Conservation (phyloP, 2,329 filamentous ascomycete species). For the Fusarium pseudograminearum region DNA sequence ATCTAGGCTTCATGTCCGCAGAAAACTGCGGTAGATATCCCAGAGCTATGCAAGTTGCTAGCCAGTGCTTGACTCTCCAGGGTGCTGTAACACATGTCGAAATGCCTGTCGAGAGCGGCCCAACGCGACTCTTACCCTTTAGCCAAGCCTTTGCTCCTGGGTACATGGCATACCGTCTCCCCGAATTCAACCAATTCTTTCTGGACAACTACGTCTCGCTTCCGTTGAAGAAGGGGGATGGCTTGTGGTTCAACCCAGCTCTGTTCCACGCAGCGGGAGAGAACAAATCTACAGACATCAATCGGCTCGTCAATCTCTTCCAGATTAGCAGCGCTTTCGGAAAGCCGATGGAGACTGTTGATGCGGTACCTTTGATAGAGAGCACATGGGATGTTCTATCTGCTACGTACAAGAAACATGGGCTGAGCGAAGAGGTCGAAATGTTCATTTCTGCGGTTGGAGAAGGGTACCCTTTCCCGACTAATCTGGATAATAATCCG, state of each 20-base stretch:
- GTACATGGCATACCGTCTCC: slow-evolving; percentile 67
- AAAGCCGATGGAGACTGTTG: slow-evolving; percentile 72
- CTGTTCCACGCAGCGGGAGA: slow-evolving; percentile 72
- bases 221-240: slow-evolving; percentile 67
- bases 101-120: slow-evolving; percentile 69
- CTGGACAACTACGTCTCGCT: slow-evolving; percentile 63
- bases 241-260: slow-evolving; percentile 73
- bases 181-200: slow-evolving; percentile 67
- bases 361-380: slow-evolving; percentile 62
- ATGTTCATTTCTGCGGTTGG: slow-evolving; percentile 64
- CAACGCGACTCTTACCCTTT: slow-evolving; percentile 71
- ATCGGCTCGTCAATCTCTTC: slow-evolving; percentile 70
- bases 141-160: slow-evolving; percentile 68
- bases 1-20: slow-evolving; percentile 70
- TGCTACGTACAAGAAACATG: slow-evolving; percentile 50
- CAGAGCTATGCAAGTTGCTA: slow-evolving; percentile 64
- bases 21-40: slow-evolving; percentile 62
- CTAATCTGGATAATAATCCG: slow-evolving; percentile 68
- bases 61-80: slow-evolving; percentile 70
- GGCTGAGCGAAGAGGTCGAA: slow-evolving; percentile 57
- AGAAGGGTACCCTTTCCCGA: slow-evolving; percentile 72
- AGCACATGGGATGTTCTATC: slow-evolving; percentile 58
- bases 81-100: slow-evolving; percentile 72
- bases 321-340: slow-evolving; percentile 73
- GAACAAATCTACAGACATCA: slow-evolving; percentile 61